Evolutionary conservation across 2,329 filamentous ascomycete genomes (phyloP).

Genomic region (Monosporascus sp.): DNA sequence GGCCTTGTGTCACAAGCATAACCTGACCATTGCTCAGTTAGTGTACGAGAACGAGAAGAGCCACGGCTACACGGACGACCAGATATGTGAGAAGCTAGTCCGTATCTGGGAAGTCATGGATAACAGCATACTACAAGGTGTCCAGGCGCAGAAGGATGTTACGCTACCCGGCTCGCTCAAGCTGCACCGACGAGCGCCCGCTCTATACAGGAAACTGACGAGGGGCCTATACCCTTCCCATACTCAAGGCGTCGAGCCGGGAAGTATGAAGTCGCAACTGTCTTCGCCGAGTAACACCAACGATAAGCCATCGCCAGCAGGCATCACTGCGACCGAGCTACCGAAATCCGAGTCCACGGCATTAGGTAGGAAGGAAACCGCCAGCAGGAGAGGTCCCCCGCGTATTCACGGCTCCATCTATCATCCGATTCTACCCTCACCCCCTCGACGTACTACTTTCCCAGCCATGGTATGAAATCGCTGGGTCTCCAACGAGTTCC

Average conservation of each 20-base stretch:
- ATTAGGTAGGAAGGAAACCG: conserved; percentile 11
- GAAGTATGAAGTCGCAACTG: conserved; percentile 9
- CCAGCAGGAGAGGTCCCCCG: conserved; percentile 29
- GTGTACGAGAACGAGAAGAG: conserved; percentile 51
- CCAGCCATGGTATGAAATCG: conserved; percentile 34
- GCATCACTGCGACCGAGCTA: background rate
- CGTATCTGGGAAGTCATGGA: conserved; percentile 50
- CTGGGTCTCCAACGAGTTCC: background rate
- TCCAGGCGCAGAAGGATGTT: conserved; percentile 38
- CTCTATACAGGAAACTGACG: conserved; percentile 39
- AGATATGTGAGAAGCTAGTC: conserved; percentile 42
- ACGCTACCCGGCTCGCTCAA: conserved; percentile 43
- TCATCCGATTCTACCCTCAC: conserved; percentile 42
- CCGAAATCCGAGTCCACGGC: conserved; percentile 7
- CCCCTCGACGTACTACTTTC: conserved; percentile 41
- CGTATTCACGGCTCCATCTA: conserved; percentile 40
- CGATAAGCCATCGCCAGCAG: background rate
- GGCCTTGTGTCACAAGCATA: conserved; percentile 43
- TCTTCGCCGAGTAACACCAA: conserved; percentile 6
- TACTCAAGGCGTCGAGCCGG: conserved; percentile 12
- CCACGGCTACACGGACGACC: conserved; percentile 44
- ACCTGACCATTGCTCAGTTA: conserved; percentile 46
- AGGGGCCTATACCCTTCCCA: conserved; percentile 40
- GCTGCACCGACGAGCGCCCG: conserved; percentile 41
- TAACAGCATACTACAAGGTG: conserved; percentile 44